phyloP scores from a whole-genome alignment of 2,329 filamentous ascomycete species.

The Sporothrix brasiliensis region DNA sequence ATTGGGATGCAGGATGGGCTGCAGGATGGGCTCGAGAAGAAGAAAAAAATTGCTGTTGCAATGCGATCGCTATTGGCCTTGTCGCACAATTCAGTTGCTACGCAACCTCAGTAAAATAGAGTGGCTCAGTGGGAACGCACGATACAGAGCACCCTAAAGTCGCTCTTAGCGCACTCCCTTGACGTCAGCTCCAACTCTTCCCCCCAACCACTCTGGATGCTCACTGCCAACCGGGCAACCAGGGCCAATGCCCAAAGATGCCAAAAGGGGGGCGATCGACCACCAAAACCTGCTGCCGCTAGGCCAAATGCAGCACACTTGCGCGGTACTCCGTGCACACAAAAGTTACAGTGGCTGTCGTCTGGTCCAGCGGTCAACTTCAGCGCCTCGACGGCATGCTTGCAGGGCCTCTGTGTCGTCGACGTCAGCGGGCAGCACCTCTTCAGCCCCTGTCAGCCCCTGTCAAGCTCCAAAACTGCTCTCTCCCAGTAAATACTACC shows the following conservation, averaged over 20 bases:
- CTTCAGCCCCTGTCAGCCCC: too few species aligned
- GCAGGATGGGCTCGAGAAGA: background rate
- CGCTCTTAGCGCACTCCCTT: background rate
- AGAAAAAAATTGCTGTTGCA: background rate
- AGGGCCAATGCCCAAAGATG: background rate
- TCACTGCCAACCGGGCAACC: slow-evolving; percentile 10
- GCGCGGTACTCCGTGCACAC: too few species aligned
- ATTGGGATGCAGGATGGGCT: too few species aligned
- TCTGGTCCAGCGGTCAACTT: background rate
- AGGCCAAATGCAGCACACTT: background rate
- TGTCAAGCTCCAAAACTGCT: too few species aligned
- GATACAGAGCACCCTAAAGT: slow-evolving; percentile 10
- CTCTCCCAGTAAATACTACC: too few species aligned
- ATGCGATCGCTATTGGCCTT: background rate
- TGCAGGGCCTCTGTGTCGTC: background rate
- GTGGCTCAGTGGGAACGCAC: slow-evolving; percentile 2
- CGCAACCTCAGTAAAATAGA: slow-evolving; percentile 8
- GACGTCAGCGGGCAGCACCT: too few species aligned
- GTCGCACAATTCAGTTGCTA: slow-evolving; percentile 6
- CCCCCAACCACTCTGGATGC: background rate
- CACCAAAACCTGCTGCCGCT: slow-evolving; percentile 13
- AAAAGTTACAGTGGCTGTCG: too few species aligned
- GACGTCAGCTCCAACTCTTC: slow-evolving; percentile 18
- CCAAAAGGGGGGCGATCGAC: slow-evolving; percentile 16
- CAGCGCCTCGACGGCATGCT: too few species aligned